Conservation (phyloP, 2,329 filamentous ascomycete genomes). For the Drechslera avenae region DNA sequence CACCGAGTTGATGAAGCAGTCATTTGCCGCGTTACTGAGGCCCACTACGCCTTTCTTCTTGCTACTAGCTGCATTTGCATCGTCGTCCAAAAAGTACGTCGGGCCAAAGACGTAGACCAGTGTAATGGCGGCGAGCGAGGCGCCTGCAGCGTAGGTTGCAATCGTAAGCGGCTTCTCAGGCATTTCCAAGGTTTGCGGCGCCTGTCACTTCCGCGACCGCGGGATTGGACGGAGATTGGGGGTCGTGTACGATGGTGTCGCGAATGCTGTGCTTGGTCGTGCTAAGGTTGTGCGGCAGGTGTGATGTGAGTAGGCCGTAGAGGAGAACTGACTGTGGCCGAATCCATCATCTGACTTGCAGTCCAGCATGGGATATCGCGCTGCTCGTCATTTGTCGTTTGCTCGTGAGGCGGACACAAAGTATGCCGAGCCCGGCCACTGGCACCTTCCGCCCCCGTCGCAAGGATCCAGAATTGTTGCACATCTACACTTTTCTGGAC, state of each 20-base stretch:
- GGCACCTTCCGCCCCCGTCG: conserved; percentile 25
- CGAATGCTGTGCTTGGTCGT: conserved; percentile 18
- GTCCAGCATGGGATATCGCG: conserved; percentile 22
- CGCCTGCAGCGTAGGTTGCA: conserved; percentile 91
- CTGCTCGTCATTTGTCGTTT: conserved; percentile 37
- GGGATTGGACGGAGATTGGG: conserved; percentile 27
- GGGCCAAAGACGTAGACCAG: conserved; percentile 97
- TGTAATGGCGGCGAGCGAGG: conserved; percentile 90
- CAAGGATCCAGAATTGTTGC: conserved; percentile 34
- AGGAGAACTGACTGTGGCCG: conserved; percentile 7
- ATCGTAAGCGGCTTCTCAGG: conserved; percentile 82
- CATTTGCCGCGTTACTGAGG: conserved; percentile 86
- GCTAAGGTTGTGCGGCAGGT: conserved; percentile 4
- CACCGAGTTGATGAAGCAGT: conserved; percentile 83
- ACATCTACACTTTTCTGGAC: conserved; percentile 22
- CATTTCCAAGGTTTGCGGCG: conserved; percentile 58
- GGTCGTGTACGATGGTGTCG: conserved; percentile 22
- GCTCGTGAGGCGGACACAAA: conserved; percentile 28
- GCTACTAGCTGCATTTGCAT: conserved; percentile 67
- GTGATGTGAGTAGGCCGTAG: conserved; percentile 1
- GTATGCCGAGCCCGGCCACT: conserved; percentile 31
- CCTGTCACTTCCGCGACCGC: conserved; percentile 24
- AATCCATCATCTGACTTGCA: conserved; percentile 39
- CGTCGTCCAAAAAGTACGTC: conserved; percentile 92
- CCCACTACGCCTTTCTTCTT: conserved; percentile 87